Conservation (phyloP, 345 rosid genomes). For the Excoecaria agallocha region DNA sequence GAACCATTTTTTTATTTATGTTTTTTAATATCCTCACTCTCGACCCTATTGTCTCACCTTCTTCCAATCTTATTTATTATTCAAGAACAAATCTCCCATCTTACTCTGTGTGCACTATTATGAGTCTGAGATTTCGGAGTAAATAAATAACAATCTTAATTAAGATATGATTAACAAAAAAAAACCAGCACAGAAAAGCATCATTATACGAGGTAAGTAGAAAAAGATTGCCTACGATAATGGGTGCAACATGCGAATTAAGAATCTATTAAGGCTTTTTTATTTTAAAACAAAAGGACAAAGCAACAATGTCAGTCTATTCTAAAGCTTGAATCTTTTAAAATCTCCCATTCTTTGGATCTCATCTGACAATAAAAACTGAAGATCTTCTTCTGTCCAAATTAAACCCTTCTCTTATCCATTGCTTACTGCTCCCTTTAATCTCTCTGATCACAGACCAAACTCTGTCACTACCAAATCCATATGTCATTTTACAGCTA, state of each 20-base stretch:
- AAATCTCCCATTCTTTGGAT: conserved; percentile 38
- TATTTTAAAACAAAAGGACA: too few relatives aligned
- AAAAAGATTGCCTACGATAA: conserved; percentile 18
- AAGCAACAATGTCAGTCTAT: conserved; percentile 37
- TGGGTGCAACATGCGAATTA: too few relatives aligned
- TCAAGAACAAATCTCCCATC: too few relatives aligned
- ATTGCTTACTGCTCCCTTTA: conserved; percentile 22
- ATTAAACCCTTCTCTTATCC: conserved; percentile 33
- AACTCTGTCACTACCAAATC: conserved; percentile 31
- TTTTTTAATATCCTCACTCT: neutral
- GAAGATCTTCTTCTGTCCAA: conserved; percentile 45
- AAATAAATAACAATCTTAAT: neutral
- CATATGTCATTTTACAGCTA: conserved; percentile 49
- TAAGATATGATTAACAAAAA: neutral
- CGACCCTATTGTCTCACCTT: neutral
- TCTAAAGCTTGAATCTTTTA: conserved; percentile 17
- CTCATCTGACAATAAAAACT: conserved; percentile 43
- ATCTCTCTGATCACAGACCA: conserved; percentile 41
- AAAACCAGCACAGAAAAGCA: neutral
- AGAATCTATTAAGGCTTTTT: too few relatives aligned
- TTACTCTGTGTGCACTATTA: too few relatives aligned
- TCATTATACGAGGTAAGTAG: neutral
- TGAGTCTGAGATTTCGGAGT: too few relatives aligned
- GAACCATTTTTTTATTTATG: neutral
- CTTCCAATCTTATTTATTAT: neutral